These are phyloP conservation scores for Penicillium freii DNA, from an alignment of 2,329 filamentous ascomycete genomes.

Conservation along the genomic window DNA sequence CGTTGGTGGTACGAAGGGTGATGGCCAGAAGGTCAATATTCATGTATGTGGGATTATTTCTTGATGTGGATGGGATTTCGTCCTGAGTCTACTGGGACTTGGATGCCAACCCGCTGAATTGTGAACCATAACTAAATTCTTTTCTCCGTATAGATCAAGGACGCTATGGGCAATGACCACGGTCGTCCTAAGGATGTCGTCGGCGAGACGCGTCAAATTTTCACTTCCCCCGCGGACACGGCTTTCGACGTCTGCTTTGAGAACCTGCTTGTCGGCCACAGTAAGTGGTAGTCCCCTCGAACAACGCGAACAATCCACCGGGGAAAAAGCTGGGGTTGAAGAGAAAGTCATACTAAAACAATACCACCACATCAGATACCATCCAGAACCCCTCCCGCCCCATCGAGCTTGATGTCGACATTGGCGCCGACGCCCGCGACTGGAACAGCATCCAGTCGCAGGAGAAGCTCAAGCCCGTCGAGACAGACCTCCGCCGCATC, in stretches of 20 bases:
- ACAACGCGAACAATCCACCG: background rate
- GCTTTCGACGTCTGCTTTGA: slow-evolving; percentile 97
- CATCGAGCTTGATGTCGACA: slow-evolving; percentile 91
- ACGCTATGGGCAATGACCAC: slow-evolving; percentile 95
- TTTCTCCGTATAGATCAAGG: slow-evolving; percentile 68
- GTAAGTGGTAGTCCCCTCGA: slow-evolving; percentile 51
- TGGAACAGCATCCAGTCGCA: slow-evolving; percentile 94
- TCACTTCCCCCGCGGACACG: slow-evolving; percentile 87
- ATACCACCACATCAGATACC: slow-evolving; percentile 27
- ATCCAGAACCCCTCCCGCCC: slow-evolving; percentile 60
- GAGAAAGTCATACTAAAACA: background rate
- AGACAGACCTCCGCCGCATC: slow-evolving; percentile 88
- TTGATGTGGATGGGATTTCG: background rate
- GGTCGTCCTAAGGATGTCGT: slow-evolving; percentile 85
- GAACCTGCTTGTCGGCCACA: slow-evolving; percentile 66
- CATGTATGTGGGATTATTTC: slow-evolving; percentile 58
- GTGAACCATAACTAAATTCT: slow-evolving; percentile 7
- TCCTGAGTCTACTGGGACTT: background rate
- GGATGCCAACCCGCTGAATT: background rate
- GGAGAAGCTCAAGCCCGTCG: slow-evolving; percentile 96
- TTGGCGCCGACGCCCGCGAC: slow-evolving; percentile 95
- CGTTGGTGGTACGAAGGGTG: slow-evolving; percentile 78
- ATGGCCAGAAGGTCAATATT: slow-evolving; percentile 92
- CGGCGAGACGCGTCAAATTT: slow-evolving; percentile 88
- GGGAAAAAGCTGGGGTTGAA: background rate